Percentiles rank a stretch among this genome's conserved stretches.
Evolutionary conservation across 164 flowering plant species (phyloP).

Genomic region (Malania oleifera): DNA sequence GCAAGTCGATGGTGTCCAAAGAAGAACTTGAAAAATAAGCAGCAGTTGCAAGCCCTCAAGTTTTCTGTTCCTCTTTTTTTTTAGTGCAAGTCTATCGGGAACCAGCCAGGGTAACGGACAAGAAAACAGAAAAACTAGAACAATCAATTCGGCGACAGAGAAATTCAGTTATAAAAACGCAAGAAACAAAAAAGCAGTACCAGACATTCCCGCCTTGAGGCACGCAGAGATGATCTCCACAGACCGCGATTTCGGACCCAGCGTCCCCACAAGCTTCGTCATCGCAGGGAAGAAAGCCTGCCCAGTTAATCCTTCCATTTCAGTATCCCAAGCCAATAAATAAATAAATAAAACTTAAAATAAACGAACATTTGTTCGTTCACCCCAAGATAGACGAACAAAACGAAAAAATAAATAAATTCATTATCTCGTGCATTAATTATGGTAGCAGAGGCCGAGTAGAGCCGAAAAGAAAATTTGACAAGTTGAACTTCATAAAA

Average conservation of each 20-base stretch:
- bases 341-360: slow-evolving; percentile 1
- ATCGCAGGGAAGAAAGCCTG: slow-evolving; percentile 66
- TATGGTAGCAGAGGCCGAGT: background rate
- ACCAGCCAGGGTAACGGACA: background rate
- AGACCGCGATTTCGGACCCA: slow-evolving; percentile 59
- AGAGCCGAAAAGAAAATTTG: background rate
- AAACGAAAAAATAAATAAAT: background rate
- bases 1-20: too few species aligned
- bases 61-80: too few species aligned
- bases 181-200: slow-evolving; percentile 26
- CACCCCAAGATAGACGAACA: too few species aligned
- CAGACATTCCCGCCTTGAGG: slow-evolving; percentile 79
- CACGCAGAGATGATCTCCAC: slow-evolving; percentile 58
- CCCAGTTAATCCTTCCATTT: too few species aligned
- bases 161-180: background rate
- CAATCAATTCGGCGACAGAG: background rate
- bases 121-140: background rate
- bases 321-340: background rate
- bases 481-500: too few species aligned
- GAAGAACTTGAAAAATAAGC: too few species aligned
- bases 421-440: too few species aligned
- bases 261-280: slow-evolving; percentile 77
- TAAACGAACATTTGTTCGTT: background rate
- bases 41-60: too few species aligned
- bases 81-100: too few species aligned